Base-by-base conservation (phyloP, 225 moss, liverwort and hornwort species). In the Neckera pumila region DNA sequence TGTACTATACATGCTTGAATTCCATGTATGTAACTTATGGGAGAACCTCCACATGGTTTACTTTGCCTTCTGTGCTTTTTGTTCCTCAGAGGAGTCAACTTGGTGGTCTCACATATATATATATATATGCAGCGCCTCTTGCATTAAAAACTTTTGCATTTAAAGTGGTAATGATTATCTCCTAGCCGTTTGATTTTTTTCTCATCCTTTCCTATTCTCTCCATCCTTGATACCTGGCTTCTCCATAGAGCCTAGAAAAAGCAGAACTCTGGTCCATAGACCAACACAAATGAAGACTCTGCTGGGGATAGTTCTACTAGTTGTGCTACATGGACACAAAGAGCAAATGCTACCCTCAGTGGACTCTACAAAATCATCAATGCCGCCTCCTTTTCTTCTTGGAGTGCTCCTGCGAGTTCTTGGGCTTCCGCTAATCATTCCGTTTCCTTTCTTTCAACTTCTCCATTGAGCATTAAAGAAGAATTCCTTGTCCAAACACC, bases 361-460 rank as follows among this genome's bases (percentile, higher is more conserved):
- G 19, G 17, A 59, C 28, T 76, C 36, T 54, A 33, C 23, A 72
- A 43, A 21, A n/a, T 80, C 71, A 76, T 66, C 64, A 90, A 60
- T 81, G 76, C 59, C 69, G 60, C 67, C 87, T 92, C 30, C 69
- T 93, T 82, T 89, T 91, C 90, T 89, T 92, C 92, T 82, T 92
- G 26, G 88, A 93, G 54, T 92, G 90, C 72, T 81, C 75, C 47
- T 92, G 90, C 19, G 36, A 51, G 76, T 90, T 90, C 82, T 86
- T 87, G 9, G 73, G 79, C 73, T 82, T 91, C 43, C 89, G 86
- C 56, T 89, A 88, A 69, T 91, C 92, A 14, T 89, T 94, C 49
- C 83, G 91, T 87, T 79, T 92, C 82, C 87, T 79, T 38, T 85
- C 90, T 76, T 87, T 91, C 17, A 13, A 64, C 65, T 90, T 75